Conservation (phyloP, 2,329 filamentous ascomycete species). For the Beauveria varroae region DNA sequence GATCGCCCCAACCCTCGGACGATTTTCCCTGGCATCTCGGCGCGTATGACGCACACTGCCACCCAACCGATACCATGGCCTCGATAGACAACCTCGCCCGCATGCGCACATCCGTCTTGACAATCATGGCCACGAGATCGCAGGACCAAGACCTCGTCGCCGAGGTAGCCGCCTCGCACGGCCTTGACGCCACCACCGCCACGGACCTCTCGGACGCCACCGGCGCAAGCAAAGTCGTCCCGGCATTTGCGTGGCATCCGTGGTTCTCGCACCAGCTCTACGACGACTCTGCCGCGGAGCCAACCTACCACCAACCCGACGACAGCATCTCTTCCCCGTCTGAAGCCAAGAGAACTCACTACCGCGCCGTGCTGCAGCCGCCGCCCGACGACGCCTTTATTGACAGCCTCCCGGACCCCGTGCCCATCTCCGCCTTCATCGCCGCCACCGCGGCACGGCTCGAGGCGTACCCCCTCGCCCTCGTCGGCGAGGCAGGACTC, state of each 20-base stretch:
- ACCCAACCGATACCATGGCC: constrained; percentile 71
- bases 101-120: constrained; percentile 61
- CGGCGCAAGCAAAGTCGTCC: constrained; percentile 35
- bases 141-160: constrained; percentile 70
- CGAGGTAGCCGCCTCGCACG: constrained; percentile 50
- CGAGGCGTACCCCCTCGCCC: constrained; percentile 49
- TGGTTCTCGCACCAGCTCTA: constrained; percentile 79
- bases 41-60: constrained; percentile 74
- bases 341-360: constrained; percentile 48
- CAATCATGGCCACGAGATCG: constrained; percentile 69
- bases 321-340: constrained; percentile 14
- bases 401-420: constrained; percentile 49
- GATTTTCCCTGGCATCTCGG: constrained; percentile 63
- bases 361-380: constrained; percentile 58
- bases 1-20: constrained; percentile 3
- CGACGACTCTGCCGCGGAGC: constrained; percentile 40
- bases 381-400: constrained; percentile 36
- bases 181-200: constrained; percentile 25
- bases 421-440: constrained; percentile 51
- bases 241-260: constrained; percentile 81
- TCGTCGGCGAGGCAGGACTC: constrained; percentile 71
- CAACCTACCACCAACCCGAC: constrained; percentile 27
- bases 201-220: not conserved
- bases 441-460: constrained; percentile 48
- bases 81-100: constrained; percentile 47